Conservation (phyloP, 2,329 filamentous ascomycete species). For the Rhinocladiella similis region DNA sequence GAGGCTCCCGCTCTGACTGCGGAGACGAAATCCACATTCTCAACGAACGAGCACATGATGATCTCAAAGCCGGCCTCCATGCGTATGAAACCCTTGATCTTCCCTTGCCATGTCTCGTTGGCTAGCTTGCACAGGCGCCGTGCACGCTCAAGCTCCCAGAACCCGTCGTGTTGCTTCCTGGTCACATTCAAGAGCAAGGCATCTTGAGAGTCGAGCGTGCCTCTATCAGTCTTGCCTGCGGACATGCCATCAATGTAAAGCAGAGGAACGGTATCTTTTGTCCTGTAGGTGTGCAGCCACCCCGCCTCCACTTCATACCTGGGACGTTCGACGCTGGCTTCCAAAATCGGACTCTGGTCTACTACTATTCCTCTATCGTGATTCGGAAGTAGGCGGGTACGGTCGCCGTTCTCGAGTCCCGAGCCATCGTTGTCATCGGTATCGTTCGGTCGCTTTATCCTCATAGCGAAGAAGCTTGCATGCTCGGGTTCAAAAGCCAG, state of each 20-base stretch:
- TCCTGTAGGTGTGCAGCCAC: slow-evolving; percentile 67
- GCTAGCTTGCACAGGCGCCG: slow-evolving; percentile 57
- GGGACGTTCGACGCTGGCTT: neutral
- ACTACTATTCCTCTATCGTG: neutral
- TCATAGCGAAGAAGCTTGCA: slow-evolving; percentile 62
- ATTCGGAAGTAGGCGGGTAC: too few relatives aligned
- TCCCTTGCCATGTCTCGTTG: slow-evolving; percentile 47
- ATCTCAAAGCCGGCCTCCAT: slow-evolving; percentile 72
- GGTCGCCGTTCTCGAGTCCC: too few relatives aligned
- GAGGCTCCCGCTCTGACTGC: slow-evolving; percentile 32
- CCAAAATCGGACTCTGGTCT: neutral
- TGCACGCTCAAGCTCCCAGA: slow-evolving; percentile 56
- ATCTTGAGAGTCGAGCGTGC: slow-evolving; percentile 69
- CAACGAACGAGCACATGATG: slow-evolving; percentile 64
- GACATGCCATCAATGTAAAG: slow-evolving; percentile 71
- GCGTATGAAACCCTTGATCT: slow-evolving; percentile 64
- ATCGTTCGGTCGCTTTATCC: neutral
- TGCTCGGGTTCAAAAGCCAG: slow-evolving; percentile 77
- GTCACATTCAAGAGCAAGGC: slow-evolving; percentile 53
- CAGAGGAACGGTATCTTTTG: slow-evolving; percentile 58
- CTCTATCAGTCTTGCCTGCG: slow-evolving; percentile 64
- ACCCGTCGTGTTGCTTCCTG: slow-evolving; percentile 21
- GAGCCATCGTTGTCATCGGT: neutral
- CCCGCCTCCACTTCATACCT: slow-evolving; percentile 39
- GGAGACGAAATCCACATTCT: slow-evolving; percentile 38